Evolutionary conservation across 306 rosid species (phyloP).

Genomic region (Cicer bijugum): DNA sequence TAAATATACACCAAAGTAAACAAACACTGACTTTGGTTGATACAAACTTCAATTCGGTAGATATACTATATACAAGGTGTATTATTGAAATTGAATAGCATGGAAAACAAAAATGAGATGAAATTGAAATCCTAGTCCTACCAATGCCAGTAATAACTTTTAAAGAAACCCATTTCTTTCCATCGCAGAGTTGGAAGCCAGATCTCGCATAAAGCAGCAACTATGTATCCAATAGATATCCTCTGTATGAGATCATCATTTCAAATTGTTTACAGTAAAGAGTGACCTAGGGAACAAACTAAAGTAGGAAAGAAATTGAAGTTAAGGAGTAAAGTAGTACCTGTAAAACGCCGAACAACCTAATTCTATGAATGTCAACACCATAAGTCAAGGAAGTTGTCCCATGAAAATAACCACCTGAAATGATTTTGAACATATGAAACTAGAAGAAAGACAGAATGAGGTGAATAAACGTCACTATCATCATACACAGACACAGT

Average conservation of each 20-base stretch:
- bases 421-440: conserved; percentile 40
- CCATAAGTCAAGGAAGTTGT: conserved; percentile 75
- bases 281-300: not conserved
- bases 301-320: not conserved
- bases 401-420: conserved; percentile 97
- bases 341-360: conserved; percentile 87
- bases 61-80: not conserved
- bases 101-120: not conserved
- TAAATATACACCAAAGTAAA: not conserved
- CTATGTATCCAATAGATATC: conserved; percentile 79
- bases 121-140: conserved; percentile 37
- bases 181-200: conserved; percentile 62
- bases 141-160: conserved; percentile 69
- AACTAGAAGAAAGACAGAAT: too few species aligned
- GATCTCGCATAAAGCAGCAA: conserved; percentile 82
- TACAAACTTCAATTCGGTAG: conserved; percentile 4
- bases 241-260: conserved; percentile 59
- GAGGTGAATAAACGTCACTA: not conserved
- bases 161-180: conserved; percentile 55
- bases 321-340: conserved; percentile 39
- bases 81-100: not conserved
- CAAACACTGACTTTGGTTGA: not conserved
- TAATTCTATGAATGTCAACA: conserved; percentile 72
- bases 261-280: conserved; percentile 5
- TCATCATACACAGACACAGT: too few species aligned